Evolutionary conservation across 768 basidiomycete species (phyloP), one percentile per base, ranked within the genome.

Genomic region (Wakefieldia striispora): DNA sequence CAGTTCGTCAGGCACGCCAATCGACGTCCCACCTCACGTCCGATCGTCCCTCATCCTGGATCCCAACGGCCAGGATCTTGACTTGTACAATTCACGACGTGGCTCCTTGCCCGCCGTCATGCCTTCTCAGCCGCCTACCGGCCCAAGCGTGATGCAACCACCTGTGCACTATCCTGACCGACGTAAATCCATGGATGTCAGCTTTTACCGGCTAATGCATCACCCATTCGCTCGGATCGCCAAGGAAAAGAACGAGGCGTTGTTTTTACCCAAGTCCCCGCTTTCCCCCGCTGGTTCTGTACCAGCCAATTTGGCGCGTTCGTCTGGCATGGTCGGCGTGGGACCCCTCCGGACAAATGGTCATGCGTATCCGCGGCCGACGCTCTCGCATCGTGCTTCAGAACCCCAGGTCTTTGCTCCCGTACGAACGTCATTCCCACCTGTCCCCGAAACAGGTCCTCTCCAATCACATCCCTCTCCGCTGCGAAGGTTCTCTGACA

Each of bases 61-160:
- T 19, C 34, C 50, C 46, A 59, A 29, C 45, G 47, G 46, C 46
- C 56, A 63, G 57, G 59, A 71, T 60, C 48, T 60, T 55, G 63
- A 70, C 60, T 48, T 70, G 55, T 55, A 70, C 63, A 70, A 53
- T 61, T 54, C 55, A 47, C 66, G 82, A 49, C 78, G 83, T 29
- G 79, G 81, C 16, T 85, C 83, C 4, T 71, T 84, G 27, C 84
- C 83, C 24, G 70, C 67, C 17, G 56, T 62, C 34, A 65, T 68
- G 57, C 58, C 65, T 27, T 65, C 64, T 43, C 58, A 67, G 52
- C 63, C 63, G 42, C 31, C 43, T 42, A 17, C 46, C 12, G 55
- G 49, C 3, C 49, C 59, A 47, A 56, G 58, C 72, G 71, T 61
- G 68, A 68, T 21, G 68, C 76, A 56, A 40, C 51, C 70, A 59